Evolutionary conservation across 2,329 filamentous ascomycete species (phyloP), one percentile per base, ranked within the genome.

Genomic region (Magnaporthales sp.): DNA sequence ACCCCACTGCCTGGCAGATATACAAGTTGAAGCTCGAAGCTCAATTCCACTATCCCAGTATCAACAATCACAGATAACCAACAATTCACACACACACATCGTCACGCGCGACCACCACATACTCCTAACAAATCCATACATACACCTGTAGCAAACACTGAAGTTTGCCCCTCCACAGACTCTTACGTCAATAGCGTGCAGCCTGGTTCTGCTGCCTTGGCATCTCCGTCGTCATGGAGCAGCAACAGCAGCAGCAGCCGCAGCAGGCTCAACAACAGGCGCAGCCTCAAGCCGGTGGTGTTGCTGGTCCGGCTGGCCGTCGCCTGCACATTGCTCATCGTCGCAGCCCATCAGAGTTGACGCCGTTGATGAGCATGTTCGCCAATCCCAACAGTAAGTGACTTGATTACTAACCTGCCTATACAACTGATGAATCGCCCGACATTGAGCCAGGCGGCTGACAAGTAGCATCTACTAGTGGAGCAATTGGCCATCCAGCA

Each of bases 401-500:
- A 24, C 54, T 58, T 22, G n/a, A 58, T 58, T 7, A 9, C 54
- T 15, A n/a, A n/a, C 54, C 54, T 26, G 24, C n/a, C 54, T 26
- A 58, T 26, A 8, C 22, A 5, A 15, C 5, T 58, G n/a, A 58
- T 26, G n/a, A 22, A 58, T 58, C 54, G 54, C 22, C 54, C 22
- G 54, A 46, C 38, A 46, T 46, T 46, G 15, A 46, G 38, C 38
- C 38, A n/a, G 38, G 38, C 13, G n/a, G n/a, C 54, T 58, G 54
- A 58, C 54, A 58, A 26, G 24, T 58, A 22, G 54, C 10, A 26
- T 58, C 24, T 26, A 11, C 73, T n/a, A 96, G 93, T 97, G 91
- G 94, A 97, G 83, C 93, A 97, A 86, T 87, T 97, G 76, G 92
- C 92, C 76, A 93, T 98, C 77, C 93, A 97, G 81, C 94, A 97